Percentiles rank a stretch among this genome's conserved stretches.
Evolutionary conservation across 2,329 filamentous ascomycete genomes (phyloP).

Genomic region (Aspergillus pseudoglaucus): DNA sequence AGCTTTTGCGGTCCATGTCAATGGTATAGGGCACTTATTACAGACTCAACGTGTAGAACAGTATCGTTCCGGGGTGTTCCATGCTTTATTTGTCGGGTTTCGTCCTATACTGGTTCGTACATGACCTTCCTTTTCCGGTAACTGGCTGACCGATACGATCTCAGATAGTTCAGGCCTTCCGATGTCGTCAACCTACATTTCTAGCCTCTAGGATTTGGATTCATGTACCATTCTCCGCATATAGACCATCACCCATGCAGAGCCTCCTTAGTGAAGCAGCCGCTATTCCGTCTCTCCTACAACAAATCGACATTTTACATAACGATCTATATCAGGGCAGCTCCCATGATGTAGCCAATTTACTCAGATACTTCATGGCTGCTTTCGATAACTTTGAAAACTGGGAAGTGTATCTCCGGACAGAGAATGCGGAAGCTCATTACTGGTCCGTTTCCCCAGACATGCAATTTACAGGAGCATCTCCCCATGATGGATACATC

Average conservation of each 20-base stretch:
- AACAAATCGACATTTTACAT: conserved; percentile 13
- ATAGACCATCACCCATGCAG: conserved; percentile 25
- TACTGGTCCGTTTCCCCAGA: background rate
- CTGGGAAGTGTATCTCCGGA: background rate
- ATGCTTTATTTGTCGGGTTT: conserved; percentile 36
- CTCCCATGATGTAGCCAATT: background rate
- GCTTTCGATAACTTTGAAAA: background rate
- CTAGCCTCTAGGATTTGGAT: conserved; percentile 25
- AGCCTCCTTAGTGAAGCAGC: conserved; percentile 24
- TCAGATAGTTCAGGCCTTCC: conserved; percentile 27
- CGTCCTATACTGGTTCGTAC: conserved; percentile 33
- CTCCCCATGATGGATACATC: conserved; percentile 5
- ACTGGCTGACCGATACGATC: background rate
- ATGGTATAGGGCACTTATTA: conserved; percentile 31
- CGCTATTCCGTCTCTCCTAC: conserved; percentile 23
- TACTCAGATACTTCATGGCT: background rate
- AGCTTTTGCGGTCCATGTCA: conserved; percentile 25
- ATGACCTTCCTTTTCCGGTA: background rate
- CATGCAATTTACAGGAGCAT: background rate
- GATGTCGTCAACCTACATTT: conserved; percentile 24
- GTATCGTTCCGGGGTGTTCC: conserved; percentile 28
- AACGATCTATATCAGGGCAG: background rate
- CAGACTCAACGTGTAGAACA: conserved; percentile 22
- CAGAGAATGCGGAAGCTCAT: background rate
- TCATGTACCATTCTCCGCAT: conserved; percentile 23